phyloP scores from a whole-genome alignment of 768 basidiomycete genomes.

The Obba rivulosa region DNA sequence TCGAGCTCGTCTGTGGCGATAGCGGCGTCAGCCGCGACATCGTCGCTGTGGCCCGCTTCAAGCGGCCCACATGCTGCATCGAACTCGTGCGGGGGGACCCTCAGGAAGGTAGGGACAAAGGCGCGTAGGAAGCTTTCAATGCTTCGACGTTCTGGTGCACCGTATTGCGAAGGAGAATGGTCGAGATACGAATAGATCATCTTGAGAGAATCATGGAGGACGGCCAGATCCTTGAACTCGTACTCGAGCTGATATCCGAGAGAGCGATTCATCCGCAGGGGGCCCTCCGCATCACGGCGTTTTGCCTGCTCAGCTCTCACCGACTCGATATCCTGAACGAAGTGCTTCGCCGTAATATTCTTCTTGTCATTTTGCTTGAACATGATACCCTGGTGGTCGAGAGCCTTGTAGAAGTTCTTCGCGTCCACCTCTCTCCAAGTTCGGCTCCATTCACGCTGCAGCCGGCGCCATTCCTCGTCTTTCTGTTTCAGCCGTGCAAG shows the following conservation, averaged over 20 bases:
- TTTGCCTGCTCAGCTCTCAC: slow-evolving; percentile 56
- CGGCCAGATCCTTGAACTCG: slow-evolving; percentile 67
- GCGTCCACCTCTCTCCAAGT: slow-evolving; percentile 97
- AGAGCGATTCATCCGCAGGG: slow-evolving; percentile 2
- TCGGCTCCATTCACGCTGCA: slow-evolving; percentile 91
- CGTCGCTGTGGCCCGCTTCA: slow-evolving; percentile 38
- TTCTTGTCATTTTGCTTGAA: slow-evolving; percentile 98
- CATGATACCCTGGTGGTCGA: slow-evolving; percentile 92
- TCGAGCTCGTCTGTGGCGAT: slow-evolving; percentile 16
- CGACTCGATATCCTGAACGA: slow-evolving; percentile 74
- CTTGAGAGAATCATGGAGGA: slow-evolving; percentile 86
- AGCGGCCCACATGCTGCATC: slow-evolving; percentile 56
- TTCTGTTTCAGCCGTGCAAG: slow-evolving; percentile 85
- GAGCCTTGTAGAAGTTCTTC: slow-evolving; percentile 96
- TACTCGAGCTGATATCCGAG: slow-evolving; percentile 76
- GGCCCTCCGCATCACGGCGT: slow-evolving; percentile 14
- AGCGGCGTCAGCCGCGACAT: slow-evolving; percentile 20
- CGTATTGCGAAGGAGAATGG: slow-evolving; percentile 73
- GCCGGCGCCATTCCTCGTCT: slow-evolving; percentile 95
- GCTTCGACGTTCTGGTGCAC: slow-evolving; percentile 67
- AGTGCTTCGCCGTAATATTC: slow-evolving; percentile 76
- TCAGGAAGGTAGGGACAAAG: slow-evolving; percentile 82
- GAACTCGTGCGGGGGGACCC: slow-evolving; percentile 61
- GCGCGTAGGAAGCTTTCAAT: slow-evolving; percentile 82
- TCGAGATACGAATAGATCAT: slow-evolving; percentile 90